Evolutionary conservation across 169 alveolate species (phyloP), one percentile per base, ranked within the genome.

Genomic region (Fabrea salina): DNA sequence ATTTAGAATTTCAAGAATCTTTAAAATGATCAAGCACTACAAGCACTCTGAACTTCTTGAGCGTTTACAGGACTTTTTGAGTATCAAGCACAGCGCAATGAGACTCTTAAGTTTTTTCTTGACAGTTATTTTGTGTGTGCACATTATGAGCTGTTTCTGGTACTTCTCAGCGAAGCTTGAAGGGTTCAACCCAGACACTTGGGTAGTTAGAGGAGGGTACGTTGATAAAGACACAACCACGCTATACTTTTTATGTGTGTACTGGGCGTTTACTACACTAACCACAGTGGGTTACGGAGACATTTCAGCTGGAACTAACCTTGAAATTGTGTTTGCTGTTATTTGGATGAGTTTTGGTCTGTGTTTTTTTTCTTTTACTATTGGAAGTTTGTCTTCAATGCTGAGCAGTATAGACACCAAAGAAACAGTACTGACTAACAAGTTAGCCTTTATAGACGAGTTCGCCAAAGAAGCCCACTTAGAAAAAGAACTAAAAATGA

Each of bases 201-300:
- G 93, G 91, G 84, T 87, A 0, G 83, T 57, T 7, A 32, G 86
- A 19, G 50, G 75, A 25, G 93, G 91, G 0, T 88, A 79, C 37
- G 43, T 59, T 25, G 94, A 91, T 64, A 37, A 58, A 30, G 64
- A 85, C 16, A 56, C 72, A 41, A 0, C 50, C 2, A 88, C 76
- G 44, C 64, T 82, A 11, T 91, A 91, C 79, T 67, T 75, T 25
- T 76, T 88, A 11, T 79, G 86, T 16, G 75, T 91, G 64, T 91
- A 91, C 68, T 91, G 92, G 83, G 84, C 91, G 16, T 53, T 91
- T 13, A 88, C 93, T 4, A 88, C 94, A 0, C 82, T 91, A 7
- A 85, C 92, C 13, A 87, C 94, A 16, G 92, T 88, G 2, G 95
- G 95, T 25, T 91, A 81, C 80, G 95, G 95, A 5, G 95, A 91